phyloP scores from a whole-genome alignment of 2,329 filamentous ascomycete genomes.

The Fusarium drepaniforme region DNA sequence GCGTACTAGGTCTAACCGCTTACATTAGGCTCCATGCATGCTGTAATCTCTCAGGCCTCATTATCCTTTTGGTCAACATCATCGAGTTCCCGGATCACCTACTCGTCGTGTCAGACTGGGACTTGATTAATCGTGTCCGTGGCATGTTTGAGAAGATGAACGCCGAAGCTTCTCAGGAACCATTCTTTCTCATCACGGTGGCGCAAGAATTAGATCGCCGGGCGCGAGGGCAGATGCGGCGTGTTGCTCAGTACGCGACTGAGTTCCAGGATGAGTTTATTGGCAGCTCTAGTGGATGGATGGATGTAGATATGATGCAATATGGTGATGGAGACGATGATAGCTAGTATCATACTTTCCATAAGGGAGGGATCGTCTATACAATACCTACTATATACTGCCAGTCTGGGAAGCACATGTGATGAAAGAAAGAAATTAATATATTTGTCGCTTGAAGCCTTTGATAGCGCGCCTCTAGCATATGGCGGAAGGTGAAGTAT shows the following conservation, averaged over 20 bases:
- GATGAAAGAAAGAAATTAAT: too few relatives aligned
- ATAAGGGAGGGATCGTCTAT: too few relatives aligned
- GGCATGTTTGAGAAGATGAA: slow-evolving; percentile 19
- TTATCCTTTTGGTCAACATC: slow-evolving; percentile 24
- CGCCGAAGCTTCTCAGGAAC: background rate
- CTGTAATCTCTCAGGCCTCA: slow-evolving; percentile 18
- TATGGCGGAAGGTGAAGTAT: too few relatives aligned
- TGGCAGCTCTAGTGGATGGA: background rate
- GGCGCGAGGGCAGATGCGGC: background rate
- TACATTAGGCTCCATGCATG: slow-evolving; percentile 12
- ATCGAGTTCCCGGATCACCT: slow-evolving; percentile 20
- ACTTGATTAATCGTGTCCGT: background rate
- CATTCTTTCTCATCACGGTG: slow-evolving; percentile 11
- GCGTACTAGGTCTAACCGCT: background rate
- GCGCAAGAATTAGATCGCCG: background rate
- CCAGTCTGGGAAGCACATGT: too few relatives aligned
- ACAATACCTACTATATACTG: too few relatives aligned
- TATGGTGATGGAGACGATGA: background rate
- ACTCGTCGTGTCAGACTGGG: slow-evolving; percentile 1
- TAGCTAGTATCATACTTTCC: background rate
- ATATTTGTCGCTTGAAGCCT: too few relatives aligned
- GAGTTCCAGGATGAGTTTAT: background rate
- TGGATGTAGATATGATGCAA: background rate
- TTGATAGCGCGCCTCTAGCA: too few relatives aligned
- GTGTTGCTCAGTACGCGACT: background rate